phyloP scores from a whole-genome alignment of 1,284 basidiomycete species.

The Ustilago cynodontis region DNA sequence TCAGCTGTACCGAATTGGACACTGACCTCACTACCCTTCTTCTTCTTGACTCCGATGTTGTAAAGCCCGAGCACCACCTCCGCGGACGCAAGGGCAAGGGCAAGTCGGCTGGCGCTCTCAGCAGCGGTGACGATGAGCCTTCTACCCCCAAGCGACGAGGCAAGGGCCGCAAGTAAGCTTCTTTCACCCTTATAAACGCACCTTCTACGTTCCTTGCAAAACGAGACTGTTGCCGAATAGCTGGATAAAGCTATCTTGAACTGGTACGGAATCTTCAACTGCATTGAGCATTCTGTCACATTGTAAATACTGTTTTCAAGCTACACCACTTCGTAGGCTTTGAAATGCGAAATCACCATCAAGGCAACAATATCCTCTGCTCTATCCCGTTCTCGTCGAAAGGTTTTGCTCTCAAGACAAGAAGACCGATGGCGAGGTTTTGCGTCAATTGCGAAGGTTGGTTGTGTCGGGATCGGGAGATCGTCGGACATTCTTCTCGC shows the following conservation, averaged over 20 bases:
- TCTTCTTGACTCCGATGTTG: background rate
- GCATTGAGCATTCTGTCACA: constrained; percentile 4
- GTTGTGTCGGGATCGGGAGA: constrained; percentile 3
- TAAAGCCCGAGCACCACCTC: constrained; percentile 46
- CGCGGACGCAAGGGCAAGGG: constrained; percentile 39
- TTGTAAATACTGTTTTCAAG: constrained; percentile 16
- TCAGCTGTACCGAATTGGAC: background rate
- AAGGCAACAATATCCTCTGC: background rate
- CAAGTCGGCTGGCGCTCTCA: constrained; percentile 45
- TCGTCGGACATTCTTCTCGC: background rate
- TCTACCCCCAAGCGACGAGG: constrained; percentile 42
- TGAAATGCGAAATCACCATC: constrained; percentile 6
- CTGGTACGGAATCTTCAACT: background rate
- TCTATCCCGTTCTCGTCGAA: background rate
- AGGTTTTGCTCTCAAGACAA: background rate
- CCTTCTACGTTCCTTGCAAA: background rate
- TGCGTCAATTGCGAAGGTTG: background rate
- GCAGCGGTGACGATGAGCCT: constrained; percentile 55
- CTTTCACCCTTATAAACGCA: background rate
- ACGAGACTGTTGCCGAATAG: background rate
- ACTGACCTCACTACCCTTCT: constrained; percentile 11
- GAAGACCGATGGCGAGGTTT: background rate
- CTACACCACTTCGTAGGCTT: background rate
- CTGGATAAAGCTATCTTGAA: background rate
- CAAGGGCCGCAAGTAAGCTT: constrained; percentile 45